Percentiles rank a stretch among this genome's conserved stretches.
Evolutionary conservation across 257 asterid species (phyloP).

Genomic region (Henckelia pumila): DNA sequence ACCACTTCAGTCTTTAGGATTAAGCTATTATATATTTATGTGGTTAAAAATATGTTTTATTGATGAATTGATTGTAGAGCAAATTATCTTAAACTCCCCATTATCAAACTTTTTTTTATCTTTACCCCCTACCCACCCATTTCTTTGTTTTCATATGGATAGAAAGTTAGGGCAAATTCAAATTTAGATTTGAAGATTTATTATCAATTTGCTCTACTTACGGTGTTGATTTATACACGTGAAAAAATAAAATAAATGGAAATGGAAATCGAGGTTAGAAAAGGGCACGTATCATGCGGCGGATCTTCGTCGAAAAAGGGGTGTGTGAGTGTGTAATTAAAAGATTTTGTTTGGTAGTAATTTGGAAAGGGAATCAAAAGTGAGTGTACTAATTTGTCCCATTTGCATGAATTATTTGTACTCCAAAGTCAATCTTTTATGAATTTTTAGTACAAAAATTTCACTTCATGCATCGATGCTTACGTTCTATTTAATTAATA

Average conservation of each 20-base stretch:
- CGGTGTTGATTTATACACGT: background rate
- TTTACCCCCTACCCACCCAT: too few species aligned
- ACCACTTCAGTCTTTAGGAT: too few species aligned
- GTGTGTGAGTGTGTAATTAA: background rate
- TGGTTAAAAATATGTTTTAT: background rate
- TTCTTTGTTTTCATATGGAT: too few species aligned
- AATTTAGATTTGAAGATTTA: too few species aligned
- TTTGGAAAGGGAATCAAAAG: constrained; percentile 64
- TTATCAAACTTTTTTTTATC: too few species aligned
- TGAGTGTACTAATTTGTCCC: constrained; percentile 37
- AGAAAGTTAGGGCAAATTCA: too few species aligned
- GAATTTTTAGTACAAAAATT: constrained; percentile 23
- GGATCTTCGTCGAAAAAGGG: constrained; percentile 29
- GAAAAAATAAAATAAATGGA: background rate
- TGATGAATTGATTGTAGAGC: background rate
- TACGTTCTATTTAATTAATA: background rate
- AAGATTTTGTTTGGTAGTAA: constrained; percentile 49
- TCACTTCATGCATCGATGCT: constrained; percentile 3
- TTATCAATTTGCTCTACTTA: too few species aligned
- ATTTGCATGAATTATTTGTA: constrained; percentile 17
- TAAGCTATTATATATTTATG: background rate
- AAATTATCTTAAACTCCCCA: too few species aligned
- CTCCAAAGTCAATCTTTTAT: constrained; percentile 26
- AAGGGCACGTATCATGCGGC: constrained; percentile 60
- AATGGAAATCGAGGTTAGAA: constrained; percentile 39